Evolutionary conservation across 140 eudicot species (phyloP), one percentile per base, ranked within the genome.

Genomic region (Senecio squalidus): DNA sequence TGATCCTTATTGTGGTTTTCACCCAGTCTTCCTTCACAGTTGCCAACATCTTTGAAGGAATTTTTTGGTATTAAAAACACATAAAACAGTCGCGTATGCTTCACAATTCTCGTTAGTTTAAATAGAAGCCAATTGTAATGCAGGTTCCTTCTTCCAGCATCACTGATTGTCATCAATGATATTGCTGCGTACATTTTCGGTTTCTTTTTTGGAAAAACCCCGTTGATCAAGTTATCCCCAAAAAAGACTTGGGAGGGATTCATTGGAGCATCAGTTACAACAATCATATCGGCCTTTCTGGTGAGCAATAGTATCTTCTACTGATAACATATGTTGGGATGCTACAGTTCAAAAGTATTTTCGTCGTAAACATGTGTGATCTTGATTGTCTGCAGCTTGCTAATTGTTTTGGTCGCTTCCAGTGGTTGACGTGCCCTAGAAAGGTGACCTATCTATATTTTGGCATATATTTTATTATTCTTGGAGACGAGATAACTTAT

Each of bases 61-160:
- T 91, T 33, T 86, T 91, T 79, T 92, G 96, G 98, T 91, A 80
- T 70, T 57, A 47, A 13, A 30, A 41, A n/a, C n/a, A 36, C 14
- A 10, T 23, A 9, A 23, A 52, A 14, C 50, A 24, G 46, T 47
- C 17, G 20, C 62, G 21, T 55, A 18, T 61, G 14, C 40, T 18
- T 52, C 17, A 58, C 34, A 45, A 9, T 25, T 59, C 14, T 38
- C 14, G 9, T 26, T 26, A 59, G 56, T 66, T 61, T 51, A 66
- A 50, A 60, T 16, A 27, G 50, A 14, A 22, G 52, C 58, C 39
- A 29, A 40, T 43, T 58, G 43, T 60, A 48, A 44, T 81, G 82
- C 96, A 91, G 98, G 98, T 91, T 86, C 66, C 98, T 91, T 64
- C 96, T 91, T 67, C 98, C 98, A 31, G 98, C 98, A 72, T 91